Percentiles rank a stretch among this genome's conserved stretches.
Evolutionary conservation across 1,139 yeast species (phyloP).

Genomic region (Geotrichum histeridarum): DNA sequence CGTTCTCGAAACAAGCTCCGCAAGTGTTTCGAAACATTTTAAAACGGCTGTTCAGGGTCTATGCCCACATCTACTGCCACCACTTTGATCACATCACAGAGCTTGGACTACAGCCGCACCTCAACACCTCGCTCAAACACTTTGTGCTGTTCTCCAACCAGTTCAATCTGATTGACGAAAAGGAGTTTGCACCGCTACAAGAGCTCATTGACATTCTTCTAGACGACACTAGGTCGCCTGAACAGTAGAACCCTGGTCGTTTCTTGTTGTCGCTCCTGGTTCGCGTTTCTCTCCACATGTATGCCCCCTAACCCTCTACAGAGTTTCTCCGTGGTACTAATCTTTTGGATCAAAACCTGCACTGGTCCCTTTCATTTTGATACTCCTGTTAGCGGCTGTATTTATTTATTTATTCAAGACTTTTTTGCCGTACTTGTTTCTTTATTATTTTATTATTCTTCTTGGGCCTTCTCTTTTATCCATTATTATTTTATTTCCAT

Average conservation of each 20-base stretch:
- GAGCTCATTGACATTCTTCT: constrained; percentile 77
- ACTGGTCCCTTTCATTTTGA: too few species aligned
- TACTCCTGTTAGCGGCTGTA: too few species aligned
- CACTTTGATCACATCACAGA: constrained; percentile 94
- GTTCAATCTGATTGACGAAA: constrained; percentile 65
- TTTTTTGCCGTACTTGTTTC: neutral
- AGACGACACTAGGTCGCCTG: constrained; percentile 27
- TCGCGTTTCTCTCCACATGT: neutral
- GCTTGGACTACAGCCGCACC: constrained; percentile 83
- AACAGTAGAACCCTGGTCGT: neutral
- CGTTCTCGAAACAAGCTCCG: constrained; percentile 51
- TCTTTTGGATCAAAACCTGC: too few species aligned
- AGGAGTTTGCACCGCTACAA: constrained; percentile 88
- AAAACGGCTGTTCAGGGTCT: constrained; percentile 88
- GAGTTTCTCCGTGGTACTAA: too few species aligned
- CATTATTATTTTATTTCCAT: neutral
- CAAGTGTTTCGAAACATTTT: constrained; percentile 77
- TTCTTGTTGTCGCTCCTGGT: neutral
- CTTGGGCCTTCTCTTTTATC: neutral
- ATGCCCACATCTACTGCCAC: constrained; percentile 96
- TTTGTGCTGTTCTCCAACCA: constrained; percentile 84
- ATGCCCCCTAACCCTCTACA: too few species aligned
- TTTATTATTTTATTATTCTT: neutral
- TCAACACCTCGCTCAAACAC: constrained; percentile 91
- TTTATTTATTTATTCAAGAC: constrained; percentile 1